Conservation (phyloP, 2,329 filamentous ascomycete species). For the Didymella arachidicola region DNA sequence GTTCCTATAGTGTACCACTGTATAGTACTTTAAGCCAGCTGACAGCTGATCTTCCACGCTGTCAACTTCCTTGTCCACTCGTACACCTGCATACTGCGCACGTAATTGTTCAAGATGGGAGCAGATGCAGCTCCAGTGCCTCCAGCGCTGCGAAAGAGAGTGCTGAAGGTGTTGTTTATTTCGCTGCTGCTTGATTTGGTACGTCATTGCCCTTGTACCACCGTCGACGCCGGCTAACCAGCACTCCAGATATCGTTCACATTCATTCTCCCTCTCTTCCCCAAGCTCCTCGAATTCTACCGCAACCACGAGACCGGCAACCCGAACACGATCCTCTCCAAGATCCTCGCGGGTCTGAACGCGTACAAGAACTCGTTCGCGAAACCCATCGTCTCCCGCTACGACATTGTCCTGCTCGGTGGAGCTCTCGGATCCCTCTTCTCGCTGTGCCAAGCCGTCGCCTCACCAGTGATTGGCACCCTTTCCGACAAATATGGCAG, state of each 20-base stretch:
- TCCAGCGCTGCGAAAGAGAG: slow-evolving; percentile 71
- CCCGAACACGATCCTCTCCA: slow-evolving; percentile 73
- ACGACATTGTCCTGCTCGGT: slow-evolving; percentile 95
- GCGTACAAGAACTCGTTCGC: slow-evolving; percentile 94
- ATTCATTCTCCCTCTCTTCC: slow-evolving; percentile 96
- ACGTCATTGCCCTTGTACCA: slow-evolving; percentile 48
- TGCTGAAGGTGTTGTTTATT: slow-evolving; percentile 85
- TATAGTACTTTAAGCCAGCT: slow-evolving; percentile 15
- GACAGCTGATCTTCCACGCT: slow-evolving; percentile 24
- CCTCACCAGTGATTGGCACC: slow-evolving; percentile 87
- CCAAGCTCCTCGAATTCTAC: slow-evolving; percentile 95
- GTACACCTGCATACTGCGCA: neutral
- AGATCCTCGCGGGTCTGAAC: slow-evolving; percentile 83
- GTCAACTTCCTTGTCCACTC: slow-evolving; percentile 18
- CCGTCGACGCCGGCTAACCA: slow-evolving; percentile 20
- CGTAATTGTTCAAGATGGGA: slow-evolving; percentile 24
- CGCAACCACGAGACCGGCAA: slow-evolving; percentile 76
- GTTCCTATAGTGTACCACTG: slow-evolving; percentile 23
- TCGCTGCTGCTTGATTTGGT: slow-evolving; percentile 91
- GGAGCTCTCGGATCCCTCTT: slow-evolving; percentile 94
- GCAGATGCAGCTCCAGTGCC: slow-evolving; percentile 45
- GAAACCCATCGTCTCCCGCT: slow-evolving; percentile 90
- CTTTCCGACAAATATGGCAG: slow-evolving; percentile 90
- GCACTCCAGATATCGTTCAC: slow-evolving; percentile 88
- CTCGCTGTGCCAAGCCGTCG: slow-evolving; percentile 88